phyloP scores from a whole-genome alignment of 163 green algal genomes.

The Picocystis sp. region DNA sequence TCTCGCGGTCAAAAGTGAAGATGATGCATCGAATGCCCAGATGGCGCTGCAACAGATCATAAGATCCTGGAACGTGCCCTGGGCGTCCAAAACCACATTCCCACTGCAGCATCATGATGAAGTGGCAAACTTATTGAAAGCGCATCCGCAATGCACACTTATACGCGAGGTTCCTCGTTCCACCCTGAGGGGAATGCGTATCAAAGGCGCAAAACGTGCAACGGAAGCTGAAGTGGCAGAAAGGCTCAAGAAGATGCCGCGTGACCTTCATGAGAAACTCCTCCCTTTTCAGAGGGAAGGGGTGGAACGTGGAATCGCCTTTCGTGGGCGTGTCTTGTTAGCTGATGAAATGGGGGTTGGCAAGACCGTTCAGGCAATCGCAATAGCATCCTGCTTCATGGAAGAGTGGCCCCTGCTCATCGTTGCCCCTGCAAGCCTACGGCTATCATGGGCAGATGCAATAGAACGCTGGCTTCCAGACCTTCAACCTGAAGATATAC shows the following conservation, averaged over 20 bases:
- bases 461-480: slow-evolving; percentile 83
- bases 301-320: slow-evolving; percentile 51
- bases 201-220: no score
- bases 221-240: no score
- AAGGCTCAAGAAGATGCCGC: not conserved
- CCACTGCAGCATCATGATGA: no score
- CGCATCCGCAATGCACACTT: no score
- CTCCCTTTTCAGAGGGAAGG: slow-evolving; percentile 44
- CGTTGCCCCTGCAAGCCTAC: slow-evolving; percentile 66
- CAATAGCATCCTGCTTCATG: slow-evolving; percentile 26
- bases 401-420: slow-evolving; percentile 84
- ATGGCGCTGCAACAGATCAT: no score
- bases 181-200: no score
- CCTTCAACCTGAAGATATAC: slow-evolving; percentile 46
- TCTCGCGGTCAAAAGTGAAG: no score
- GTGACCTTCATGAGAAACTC: slow-evolving; percentile 5
- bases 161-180: no score
- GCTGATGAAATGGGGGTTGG: slow-evolving; percentile 90
- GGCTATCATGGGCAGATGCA: slow-evolving; percentile 90
- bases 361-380: slow-evolving; percentile 66
- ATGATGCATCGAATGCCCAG: no score
- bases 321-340: slow-evolving; percentile 54
- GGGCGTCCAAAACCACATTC: no score
- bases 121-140: no score
- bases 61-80: no score